Conservation (phyloP, 805 yeast genomes). For the Wickerhamomyces alni region DNA sequence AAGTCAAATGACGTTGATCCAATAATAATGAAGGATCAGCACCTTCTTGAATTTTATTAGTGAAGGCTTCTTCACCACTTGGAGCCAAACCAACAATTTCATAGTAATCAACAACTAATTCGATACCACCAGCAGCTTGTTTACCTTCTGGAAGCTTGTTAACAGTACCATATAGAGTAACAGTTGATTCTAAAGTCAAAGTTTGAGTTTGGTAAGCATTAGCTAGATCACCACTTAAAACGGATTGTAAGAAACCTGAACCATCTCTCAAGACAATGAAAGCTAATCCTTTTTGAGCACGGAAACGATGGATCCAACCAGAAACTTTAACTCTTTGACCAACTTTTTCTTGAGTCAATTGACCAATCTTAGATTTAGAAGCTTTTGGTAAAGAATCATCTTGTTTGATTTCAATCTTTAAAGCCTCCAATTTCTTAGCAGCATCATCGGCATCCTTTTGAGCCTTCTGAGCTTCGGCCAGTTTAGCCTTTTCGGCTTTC, state of each 20-base stretch:
- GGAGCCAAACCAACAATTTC: slow-evolving; percentile 92
- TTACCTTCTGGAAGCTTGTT: slow-evolving; percentile 91
- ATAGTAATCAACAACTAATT: slow-evolving; percentile 85
- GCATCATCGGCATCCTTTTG: slow-evolving; percentile 65
- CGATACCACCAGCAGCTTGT: slow-evolving; percentile 96
- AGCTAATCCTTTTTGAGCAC: slow-evolving; percentile 87
- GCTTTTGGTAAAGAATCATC: slow-evolving; percentile 73
- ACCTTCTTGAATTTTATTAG: slow-evolving; percentile 89
- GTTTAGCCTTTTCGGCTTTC: slow-evolving; percentile 46
- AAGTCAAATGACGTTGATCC: slow-evolving; percentile 93
- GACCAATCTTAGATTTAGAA: slow-evolving; percentile 51
- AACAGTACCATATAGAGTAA: slow-evolving; percentile 74
- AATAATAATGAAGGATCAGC: slow-evolving; percentile 89
- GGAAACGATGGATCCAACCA: slow-evolving; percentile 96
- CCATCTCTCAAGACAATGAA: slow-evolving; percentile 95
- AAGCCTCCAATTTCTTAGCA: slow-evolving; percentile 69
- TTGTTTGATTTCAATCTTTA: slow-evolving; percentile 69
- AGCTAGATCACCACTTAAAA: slow-evolving; percentile 86
- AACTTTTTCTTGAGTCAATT: slow-evolving; percentile 30
- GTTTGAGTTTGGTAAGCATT: slow-evolving; percentile 79
- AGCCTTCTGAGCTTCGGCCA: slow-evolving; percentile 45
- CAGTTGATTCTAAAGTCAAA: slow-evolving; percentile 84
- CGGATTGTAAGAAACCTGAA: slow-evolving; percentile 82
- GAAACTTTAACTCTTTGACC: slow-evolving; percentile 70
- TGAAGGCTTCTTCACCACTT: slow-evolving; percentile 89